Base-by-base conservation (phyloP, 257 asterid genomes). In the Ehretia macrophylla region DNA sequence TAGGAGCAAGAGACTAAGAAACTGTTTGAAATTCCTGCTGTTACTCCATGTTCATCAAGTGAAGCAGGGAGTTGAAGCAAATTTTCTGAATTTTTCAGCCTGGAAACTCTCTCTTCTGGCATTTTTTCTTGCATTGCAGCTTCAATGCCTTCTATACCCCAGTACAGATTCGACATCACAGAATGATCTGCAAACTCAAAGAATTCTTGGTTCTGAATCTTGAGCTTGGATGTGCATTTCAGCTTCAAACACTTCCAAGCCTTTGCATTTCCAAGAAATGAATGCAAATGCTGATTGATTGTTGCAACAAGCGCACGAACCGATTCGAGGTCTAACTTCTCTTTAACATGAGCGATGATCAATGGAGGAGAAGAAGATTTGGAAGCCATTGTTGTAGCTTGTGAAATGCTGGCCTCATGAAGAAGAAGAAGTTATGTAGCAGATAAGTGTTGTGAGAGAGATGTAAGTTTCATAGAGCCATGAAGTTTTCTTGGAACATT, bases 11-110 rank as follows among this genome's bases (percentile, higher is more conserved):
- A 76, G 4, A 83, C 55, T 37, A 91, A 21, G 56, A 64, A 72
- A 11, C 56, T 61, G 60, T 91, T 91, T 0, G 79, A 66, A 35
- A 88, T 72, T 42, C 94, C 90, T 58, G 86, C 68, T 14, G 95
- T 91, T 5, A 20, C 58, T 11, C 95, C 92, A 6, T 70, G 76
- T 55, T 74, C 84, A 12, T 88, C 87, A 48, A 91, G 56, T 5
- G 95, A 82, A 0, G 95, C 95, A 2, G 98, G 98, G 9, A 85
- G 69, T 66, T 91, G 98, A 58, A 91, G 96, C 95, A 85, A 77
- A 48, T 64, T 80, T 75, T 91, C 98, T 1, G 94, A 78, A 48
- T 65, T 66, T 39, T 77, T 78, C 19, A 88, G 81, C 76, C 20
- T 70, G 14, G 32, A 27, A 20, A 67, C 32, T 60, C 66, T 77